Base-by-base conservation (phyloP, 768 basidiomycete species). In the Exidia glandulosa region DNA sequence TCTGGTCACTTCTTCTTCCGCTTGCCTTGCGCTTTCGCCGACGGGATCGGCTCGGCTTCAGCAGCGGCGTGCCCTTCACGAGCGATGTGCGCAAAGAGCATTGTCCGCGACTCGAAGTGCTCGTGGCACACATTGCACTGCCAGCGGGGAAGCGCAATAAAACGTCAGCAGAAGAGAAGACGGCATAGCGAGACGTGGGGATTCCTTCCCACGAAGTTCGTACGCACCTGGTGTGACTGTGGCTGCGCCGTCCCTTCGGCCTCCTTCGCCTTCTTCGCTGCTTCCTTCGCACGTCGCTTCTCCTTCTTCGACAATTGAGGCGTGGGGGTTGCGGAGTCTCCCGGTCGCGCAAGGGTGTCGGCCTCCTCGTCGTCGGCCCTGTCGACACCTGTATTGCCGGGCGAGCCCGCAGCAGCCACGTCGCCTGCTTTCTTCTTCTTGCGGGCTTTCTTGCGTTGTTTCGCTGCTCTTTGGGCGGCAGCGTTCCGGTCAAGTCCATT, bases 231-330 rank as follows among this genome's bases (percentile, higher is more conserved):
- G 23, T 7, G 13, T 32, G 58, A 52, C 36, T 68, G 66, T 50
- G 62, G 65, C 56, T 67, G 72, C 27, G 63, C 68, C 34, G 65
- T 67, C 33, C 68, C 67, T 45, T 73, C 72, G 14, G 66, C 74
- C 48, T 67, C 69, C 62, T 76, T 74, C 4, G 74, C 77, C 69
- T 87, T 91, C 75, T 85, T 90, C 54, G 81, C 77, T 2, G 76
- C 83, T 69, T 95, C 89, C 54, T 83, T 78, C 19, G 86, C 85
- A 56, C 85, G 79, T 54, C 94, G 76, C 71, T 86, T 91, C 32
- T 96, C 91, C 61, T 82, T 83, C 72, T 96, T 97, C 5, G 90
- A 82, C 61, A 80, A 63, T 56, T 72, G 68, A n/a, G n/a, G n/a
- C 19, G 59, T 25, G 29, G 63, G 60, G 3, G 41, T n/a, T 2